These are phyloP conservation scores for Pseudonitzschia pungens DNA, from an alignment of 108 stramenopile species.

Conservation along the genomic window DNA sequence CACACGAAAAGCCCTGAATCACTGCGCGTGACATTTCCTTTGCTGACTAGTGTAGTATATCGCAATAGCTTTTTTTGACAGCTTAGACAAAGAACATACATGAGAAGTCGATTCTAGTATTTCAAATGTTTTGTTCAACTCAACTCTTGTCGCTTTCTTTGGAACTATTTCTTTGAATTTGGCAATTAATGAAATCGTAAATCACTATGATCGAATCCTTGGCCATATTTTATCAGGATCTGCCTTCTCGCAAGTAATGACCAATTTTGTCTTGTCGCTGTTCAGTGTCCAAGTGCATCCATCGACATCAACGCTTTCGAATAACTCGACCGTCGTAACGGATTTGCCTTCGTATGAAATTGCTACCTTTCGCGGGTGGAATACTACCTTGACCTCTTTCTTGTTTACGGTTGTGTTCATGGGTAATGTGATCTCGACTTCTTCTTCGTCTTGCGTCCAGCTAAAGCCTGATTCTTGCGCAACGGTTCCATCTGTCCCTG, in stretches of 20 bases:
- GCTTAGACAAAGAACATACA: no score
- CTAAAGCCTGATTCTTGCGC: slow-evolving; percentile 53
- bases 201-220: slow-evolving; percentile 1
- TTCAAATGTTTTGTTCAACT: no score
- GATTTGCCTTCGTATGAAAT: slow-evolving; percentile 40
- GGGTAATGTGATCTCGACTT: slow-evolving; percentile 57
- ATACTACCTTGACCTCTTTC: slow-evolving; percentile 52
- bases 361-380: slow-evolving; percentile 40
- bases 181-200: no score
- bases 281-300: slow-evolving; percentile 86
- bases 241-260: slow-evolving; percentile 48
- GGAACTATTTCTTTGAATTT: no score
- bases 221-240: slow-evolving; percentile 18
- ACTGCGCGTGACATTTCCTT: no score
- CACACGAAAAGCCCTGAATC: no score
- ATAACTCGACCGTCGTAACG: slow-evolving; percentile 31
- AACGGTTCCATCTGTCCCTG: slow-evolving; percentile 68
- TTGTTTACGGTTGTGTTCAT: slow-evolving; percentile 19
- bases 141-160: no score
- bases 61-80: no score
- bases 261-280: slow-evolving; percentile 20
- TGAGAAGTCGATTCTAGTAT: no score
- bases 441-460: slow-evolving; percentile 77
- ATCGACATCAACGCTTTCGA: slow-evolving; percentile 63
- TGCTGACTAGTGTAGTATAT: no score